Evolutionary conservation across 176 grass and related monocot genomes (phyloP).

Genomic region (Avena insularis): DNA sequence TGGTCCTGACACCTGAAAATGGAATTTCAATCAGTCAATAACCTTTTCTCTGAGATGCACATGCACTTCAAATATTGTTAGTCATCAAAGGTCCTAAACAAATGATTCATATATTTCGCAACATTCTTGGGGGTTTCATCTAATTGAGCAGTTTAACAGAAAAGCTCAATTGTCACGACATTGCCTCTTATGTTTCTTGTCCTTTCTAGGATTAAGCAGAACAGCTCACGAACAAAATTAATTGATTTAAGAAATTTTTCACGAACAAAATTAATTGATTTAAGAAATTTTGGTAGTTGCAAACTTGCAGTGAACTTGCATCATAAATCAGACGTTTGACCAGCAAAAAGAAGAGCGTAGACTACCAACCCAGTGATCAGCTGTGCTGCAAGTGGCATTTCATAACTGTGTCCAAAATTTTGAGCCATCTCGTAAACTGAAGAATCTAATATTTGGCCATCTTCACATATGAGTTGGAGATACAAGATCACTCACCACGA

Average conservation of each 20-base stretch:
- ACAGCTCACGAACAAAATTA: neutral
- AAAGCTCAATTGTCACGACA: neutral
- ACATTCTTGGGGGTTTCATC: neutral
- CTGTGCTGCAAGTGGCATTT: constrained; percentile 4
- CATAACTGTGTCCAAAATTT: neutral
- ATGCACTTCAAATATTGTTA: neutral
- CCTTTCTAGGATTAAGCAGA: neutral
- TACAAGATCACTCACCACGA: constrained; percentile 56
- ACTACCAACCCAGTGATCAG: neutral
- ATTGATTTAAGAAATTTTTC: neutral
- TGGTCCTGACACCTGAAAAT: constrained; percentile 77
- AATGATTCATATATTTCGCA: neutral
- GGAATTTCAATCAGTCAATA: constrained; percentile 7
- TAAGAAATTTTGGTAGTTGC: neutral
- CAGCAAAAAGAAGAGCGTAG: neutral
- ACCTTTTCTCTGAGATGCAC: neutral
- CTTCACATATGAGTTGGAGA: neutral
- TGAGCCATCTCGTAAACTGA: neutral
- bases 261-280: neutral
- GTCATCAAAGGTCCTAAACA: neutral
- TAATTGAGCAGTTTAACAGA: neutral
- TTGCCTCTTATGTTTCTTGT: neutral
- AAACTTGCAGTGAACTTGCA: neutral
- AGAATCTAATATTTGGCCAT: neutral
- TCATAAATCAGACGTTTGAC: neutral